These are phyloP conservation scores for Colletotrichum karsti DNA, from an alignment of 2,329 filamentous ascomycete genomes.

Conservation along the genomic window DNA sequence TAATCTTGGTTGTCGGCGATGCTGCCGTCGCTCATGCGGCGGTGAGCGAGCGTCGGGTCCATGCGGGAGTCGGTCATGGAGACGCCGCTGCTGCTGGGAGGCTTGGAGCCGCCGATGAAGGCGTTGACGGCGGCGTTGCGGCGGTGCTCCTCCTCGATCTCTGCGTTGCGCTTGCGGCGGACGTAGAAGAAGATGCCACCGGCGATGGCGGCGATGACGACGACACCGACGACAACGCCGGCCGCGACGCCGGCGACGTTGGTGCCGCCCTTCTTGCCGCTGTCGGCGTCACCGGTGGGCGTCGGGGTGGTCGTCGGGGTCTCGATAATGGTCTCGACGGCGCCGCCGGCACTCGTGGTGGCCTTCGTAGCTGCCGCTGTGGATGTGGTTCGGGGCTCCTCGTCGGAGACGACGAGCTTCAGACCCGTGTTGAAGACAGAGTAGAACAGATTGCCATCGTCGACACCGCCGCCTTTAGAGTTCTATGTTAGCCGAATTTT, in stretches of 20 bases:
- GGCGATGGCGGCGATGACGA: constrained; percentile 71
- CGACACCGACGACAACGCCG: constrained; percentile 85
- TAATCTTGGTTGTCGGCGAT: constrained; percentile 98
- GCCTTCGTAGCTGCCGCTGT: constrained; percentile 29
- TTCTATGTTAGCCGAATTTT: neutral
- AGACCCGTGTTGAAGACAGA: constrained; percentile 62
- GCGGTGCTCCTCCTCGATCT: constrained; percentile 85
- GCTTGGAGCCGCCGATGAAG: constrained; percentile 74
- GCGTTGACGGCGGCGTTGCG: constrained; percentile 81
- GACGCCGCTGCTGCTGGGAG: constrained; percentile 68
- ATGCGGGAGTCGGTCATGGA: constrained; percentile 85
- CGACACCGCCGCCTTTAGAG: constrained; percentile 46
- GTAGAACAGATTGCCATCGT: constrained; percentile 38
- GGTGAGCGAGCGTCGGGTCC: constrained; percentile 84
- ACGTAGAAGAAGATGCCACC: constrained; percentile 79
- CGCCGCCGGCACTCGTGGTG: constrained; percentile 14
- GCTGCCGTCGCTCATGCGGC: constrained; percentile 91
- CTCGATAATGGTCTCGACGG: constrained; percentile 12
- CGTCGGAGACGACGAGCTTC: constrained; percentile 46
- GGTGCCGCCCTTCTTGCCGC: constrained; percentile 48
- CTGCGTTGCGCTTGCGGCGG: constrained; percentile 77
- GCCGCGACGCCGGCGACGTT: constrained; percentile 87
- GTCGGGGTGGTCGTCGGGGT: neutral
- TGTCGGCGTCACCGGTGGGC: constrained; percentile 26
- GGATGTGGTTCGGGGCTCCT: constrained; percentile 38